Evolutionary conservation across 176 grass and related monocot genomes (phyloP), one percentile per base, ranked within the genome.

Genomic region (Luzula sylvatica): DNA sequence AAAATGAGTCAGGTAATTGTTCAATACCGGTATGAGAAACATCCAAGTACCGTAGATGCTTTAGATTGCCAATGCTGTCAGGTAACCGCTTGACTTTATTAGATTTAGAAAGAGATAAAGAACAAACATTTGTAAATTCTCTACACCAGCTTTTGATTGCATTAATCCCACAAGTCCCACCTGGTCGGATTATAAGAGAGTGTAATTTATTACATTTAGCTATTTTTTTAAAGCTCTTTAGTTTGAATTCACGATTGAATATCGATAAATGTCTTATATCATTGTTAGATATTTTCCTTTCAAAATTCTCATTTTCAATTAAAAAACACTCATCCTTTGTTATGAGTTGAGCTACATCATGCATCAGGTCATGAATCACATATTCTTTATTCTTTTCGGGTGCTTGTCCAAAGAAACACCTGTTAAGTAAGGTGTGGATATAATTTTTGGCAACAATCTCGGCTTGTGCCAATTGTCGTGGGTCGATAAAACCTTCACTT

Each of bases 311-410:
- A 69, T 27, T 30, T 42, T 17, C 13, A 11, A 23, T 47, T 17
- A 42, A 44, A 20, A 56, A 32, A 8, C 12, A 27, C 58, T 75
- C 51, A 26, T 43, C 38, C 4, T 25, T 15, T 50, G 62, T 45
- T 42, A 68, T 30, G 17, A 1, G 43, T 38, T 19, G 56, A 2
- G 60, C 50, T 14, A 75, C 18, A 26, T 67, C 53, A 44, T 58
- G 72, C 1, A 75, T 67, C 42, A 59, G 41, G 40, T 58, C 52
- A 51, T 75, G 60, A n/a, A 75, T 75, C 18, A 7, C 39, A 38
- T 59, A 67, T 1, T 18, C 20, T 3, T 8, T n/a, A n/a, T n/a
- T 14, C 7, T 14, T 14, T 21, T 1, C 35, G 17, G 1, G 2
- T 2, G 13, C 6, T 20, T 1, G 2, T 11, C 58, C 26, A 32